phyloP scores from a whole-genome alignment of 2,329 filamentous ascomycete genomes.

The Podosphaera fusca region DNA sequence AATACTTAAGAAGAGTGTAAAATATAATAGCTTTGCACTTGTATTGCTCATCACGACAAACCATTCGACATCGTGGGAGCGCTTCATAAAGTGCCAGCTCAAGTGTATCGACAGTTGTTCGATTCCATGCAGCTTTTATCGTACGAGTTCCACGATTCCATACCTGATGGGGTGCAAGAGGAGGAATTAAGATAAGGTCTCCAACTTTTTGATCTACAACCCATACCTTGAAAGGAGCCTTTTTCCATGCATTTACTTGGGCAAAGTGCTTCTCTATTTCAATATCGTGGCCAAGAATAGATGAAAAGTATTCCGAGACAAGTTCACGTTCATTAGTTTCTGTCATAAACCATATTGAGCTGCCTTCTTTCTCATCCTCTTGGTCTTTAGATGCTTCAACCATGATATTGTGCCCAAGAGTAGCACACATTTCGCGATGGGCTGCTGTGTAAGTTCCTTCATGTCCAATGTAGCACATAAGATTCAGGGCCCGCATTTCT shows the following conservation, averaged over 20 bases:
- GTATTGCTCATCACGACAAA: conserved; percentile 94
- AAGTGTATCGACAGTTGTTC: conserved; percentile 77
- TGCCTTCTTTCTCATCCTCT: conserved; percentile 59
- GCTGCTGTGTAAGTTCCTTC: conserved; percentile 92
- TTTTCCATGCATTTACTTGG: conserved; percentile 85
- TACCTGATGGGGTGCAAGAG: conserved; percentile 84
- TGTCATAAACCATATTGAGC: conserved; percentile 97
- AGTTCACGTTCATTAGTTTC: conserved; percentile 78
- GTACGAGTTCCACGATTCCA: conserved; percentile 94
- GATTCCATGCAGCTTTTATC: conserved; percentile 96
- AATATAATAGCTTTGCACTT: conserved; percentile 95
- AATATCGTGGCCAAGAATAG: conserved; percentile 82
- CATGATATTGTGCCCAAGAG: conserved; percentile 93
- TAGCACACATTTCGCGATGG: conserved; percentile 94
- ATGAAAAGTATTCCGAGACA: conserved; percentile 83
- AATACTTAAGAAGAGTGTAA: conserved; percentile 65
- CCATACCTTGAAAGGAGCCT: conserved; percentile 79
- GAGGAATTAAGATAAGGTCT: conserved; percentile 83
- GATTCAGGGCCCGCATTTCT: conserved; percentile 78
- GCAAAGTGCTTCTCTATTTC: conserved; percentile 95
- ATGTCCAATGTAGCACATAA: conserved; percentile 97
- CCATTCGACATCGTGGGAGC: conserved; percentile 66
- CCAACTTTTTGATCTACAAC: conserved; percentile 76
- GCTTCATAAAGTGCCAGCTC: conserved; percentile 71
- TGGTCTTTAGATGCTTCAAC: conserved; percentile 61